Base-by-base conservation (phyloP, 176 grass and related monocot species). In the Carex pumila region DNA sequence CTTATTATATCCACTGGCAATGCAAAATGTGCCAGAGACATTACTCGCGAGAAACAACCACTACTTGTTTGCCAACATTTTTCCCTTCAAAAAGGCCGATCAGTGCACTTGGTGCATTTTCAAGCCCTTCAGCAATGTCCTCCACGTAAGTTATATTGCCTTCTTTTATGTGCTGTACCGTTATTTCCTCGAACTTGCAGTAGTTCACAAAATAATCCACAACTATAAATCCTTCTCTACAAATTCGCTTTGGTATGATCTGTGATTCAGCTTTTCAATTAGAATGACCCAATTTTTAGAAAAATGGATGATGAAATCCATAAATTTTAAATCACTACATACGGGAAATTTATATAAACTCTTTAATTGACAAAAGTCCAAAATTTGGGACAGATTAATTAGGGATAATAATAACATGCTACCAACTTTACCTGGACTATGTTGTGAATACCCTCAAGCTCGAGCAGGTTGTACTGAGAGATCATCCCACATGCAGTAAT, bases 401-500 rank as follows among this genome's bases (percentile, higher is more conserved):
- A 36, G 65, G 61, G 21, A 64, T 29, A 43, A 37, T 71, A 45
- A 3, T 1, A 13, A 91, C 1, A 3, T 73, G 0, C 1, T 73
- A 25, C 9, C 3, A 22, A 39, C 3, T 52, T 43, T 73, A 91
- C 2, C 15, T 17, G 18, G 3, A 86, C 18, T 7, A 90, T 70
- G 74, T 91, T 86, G 43, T 0, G 50, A 11, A 61, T 59, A 0
- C 85, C 79, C 9, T 94, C 85, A 1, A 25, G 22, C 15, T 31
- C 50, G 4, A 86, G 83, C 1, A 78, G 61, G 67, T 94, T 91
- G 78, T 90, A 87, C 18, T 92, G 86, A 0, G 90, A 95, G 65
- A 95, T 87, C 88, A 92, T 84, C 11, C 90, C 88, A 5, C 90
- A 89, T 0, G 19, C 58, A 0, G 86, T 8, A 21, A 94, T 90